Percentiles rank a stretch among this genome's conserved stretches.
Conservation (phyloP, 768 basidiomycete species). For the Amanita exitialis region DNA sequence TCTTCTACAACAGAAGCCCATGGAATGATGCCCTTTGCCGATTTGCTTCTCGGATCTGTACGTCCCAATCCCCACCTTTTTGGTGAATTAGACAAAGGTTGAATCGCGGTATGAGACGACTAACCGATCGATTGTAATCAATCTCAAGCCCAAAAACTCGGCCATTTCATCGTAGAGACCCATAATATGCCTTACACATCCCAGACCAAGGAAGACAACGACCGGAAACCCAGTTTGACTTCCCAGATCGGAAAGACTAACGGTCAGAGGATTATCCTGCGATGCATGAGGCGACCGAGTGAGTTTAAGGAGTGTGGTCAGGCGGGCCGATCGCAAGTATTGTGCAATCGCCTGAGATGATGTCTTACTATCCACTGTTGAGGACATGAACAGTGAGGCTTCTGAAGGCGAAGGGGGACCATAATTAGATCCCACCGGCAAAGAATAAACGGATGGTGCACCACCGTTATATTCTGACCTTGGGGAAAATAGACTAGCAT, state of each 20-base stretch:
- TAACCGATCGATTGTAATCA: slow-evolving; percentile 91
- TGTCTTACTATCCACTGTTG: slow-evolving; percentile 30
- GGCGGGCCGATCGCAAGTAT: slow-evolving; percentile 77
- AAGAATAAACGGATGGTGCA: slow-evolving; percentile 39
- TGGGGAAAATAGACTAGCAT: slow-evolving; percentile 41
- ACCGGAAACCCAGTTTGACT: slow-evolving; percentile 78
- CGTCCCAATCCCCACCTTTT: slow-evolving; percentile 86
- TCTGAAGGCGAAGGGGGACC: slow-evolving; percentile 40
- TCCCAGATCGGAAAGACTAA: slow-evolving; percentile 93
- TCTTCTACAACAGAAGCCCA: slow-evolving; percentile 91
- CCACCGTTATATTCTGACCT: slow-evolving; percentile 39
- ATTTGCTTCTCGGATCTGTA: slow-evolving; percentile 62
- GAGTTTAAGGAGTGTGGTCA: slow-evolving; percentile 76
- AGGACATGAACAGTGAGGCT: slow-evolving; percentile 19
- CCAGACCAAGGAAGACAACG: slow-evolving; percentile 86
- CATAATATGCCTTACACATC: slow-evolving; percentile 91
- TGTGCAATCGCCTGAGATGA: slow-evolving; percentile 70
- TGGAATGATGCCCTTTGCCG: slow-evolving; percentile 72
- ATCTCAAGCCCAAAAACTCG: slow-evolving; percentile 68
- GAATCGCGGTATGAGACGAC: slow-evolving; percentile 12
- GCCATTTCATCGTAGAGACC: slow-evolving; percentile 97
- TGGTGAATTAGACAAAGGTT: slow-evolving; percentile 7
- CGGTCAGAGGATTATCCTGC: slow-evolving; percentile 59
- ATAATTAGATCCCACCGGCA: slow-evolving; percentile 37
- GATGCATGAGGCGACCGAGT: slow-evolving; percentile 76